A percentile compares a stretch with the other conserved stretches of the same genome.
Conservation (phyloP, 192 early-diverging fungal genomes). For the Kickxella alabastrina region DNA sequence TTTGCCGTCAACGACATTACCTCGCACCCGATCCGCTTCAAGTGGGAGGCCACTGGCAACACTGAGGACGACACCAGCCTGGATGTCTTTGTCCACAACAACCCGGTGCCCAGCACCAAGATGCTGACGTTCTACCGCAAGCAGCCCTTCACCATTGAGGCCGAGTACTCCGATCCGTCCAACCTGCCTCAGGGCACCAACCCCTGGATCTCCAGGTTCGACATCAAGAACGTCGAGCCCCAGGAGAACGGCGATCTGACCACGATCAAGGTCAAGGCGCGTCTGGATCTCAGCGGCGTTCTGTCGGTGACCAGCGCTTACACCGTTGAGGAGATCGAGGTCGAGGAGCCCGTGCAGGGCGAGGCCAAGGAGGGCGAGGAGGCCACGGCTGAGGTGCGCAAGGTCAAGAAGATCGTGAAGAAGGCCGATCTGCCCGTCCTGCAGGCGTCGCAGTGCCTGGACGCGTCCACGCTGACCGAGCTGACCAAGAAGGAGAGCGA, state of each 20-base stretch:
- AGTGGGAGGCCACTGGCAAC: slow-evolving; percentile 64
- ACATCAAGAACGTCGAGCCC: slow-evolving; percentile 76
- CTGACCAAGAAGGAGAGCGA: slow-evolving; percentile 78
- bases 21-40: slow-evolving; percentile 82
- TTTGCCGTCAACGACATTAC: slow-evolving; percentile 90
- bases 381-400: slow-evolving; percentile 58
- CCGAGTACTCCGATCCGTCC: slow-evolving; percentile 67
- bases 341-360: slow-evolving; percentile 69
- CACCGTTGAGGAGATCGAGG: slow-evolving; percentile 82
- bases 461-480: slow-evolving; percentile 55
- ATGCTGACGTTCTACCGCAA: slow-evolving; percentile 88
- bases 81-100: slow-evolving; percentile 83
- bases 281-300: slow-evolving; percentile 81
- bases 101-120: slow-evolving; percentile 86
- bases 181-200: slow-evolving; percentile 72
- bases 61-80: slow-evolving; percentile 71
- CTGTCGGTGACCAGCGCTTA: slow-evolving; percentile 78
- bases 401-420: slow-evolving; percentile 90
- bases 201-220: slow-evolving; percentile 80
- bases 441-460: slow-evolving; percentile 59
- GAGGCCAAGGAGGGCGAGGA: slow-evolving; percentile 60
- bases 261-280: slow-evolving; percentile 88
- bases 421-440: slow-evolving; percentile 78
- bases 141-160: slow-evolving; percentile 78
- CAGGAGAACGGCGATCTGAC: slow-evolving; percentile 60